Conservation (phyloP, 495 filamentous ascomycete genomes). For the Aspergillus avenaceus region DNA sequence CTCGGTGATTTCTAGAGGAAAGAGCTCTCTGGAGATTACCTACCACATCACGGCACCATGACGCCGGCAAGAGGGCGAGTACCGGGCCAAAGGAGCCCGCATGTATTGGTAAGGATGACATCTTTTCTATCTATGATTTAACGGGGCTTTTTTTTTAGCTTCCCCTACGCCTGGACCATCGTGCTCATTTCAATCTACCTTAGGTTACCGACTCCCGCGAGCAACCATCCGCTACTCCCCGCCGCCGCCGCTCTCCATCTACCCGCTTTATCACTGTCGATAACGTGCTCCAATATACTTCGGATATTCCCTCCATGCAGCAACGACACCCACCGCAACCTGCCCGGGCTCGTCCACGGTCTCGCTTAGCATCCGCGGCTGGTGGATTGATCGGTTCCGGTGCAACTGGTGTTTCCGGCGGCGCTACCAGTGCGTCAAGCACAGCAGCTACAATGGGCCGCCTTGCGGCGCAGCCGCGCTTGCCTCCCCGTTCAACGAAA, state of each 20-base stretch:
- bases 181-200: background rate
- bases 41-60: conserved; percentile 20
- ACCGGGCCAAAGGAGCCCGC: conserved; percentile 49
- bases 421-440: conserved; percentile 11
- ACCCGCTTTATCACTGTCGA: conserved; percentile 93
- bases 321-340: conserved; percentile 66
- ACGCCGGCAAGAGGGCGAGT: conserved; percentile 34
- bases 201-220: conserved; percentile 62
- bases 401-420: conserved; percentile 10
- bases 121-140: background rate
- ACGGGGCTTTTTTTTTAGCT: no score
- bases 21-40: no score
- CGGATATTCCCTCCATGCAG: conserved; percentile 93
- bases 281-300: conserved; percentile 89
- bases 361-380: conserved; percentile 38
- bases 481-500: conserved; percentile 85
- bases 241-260: conserved; percentile 39
- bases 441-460: conserved; percentile 29
- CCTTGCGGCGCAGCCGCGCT: conserved; percentile 60
- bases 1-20: background rate
- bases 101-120: conserved; percentile 46
- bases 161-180: conserved; percentile 4
- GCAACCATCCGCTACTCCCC: conserved; percentile 29
- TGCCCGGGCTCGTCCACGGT: conserved; percentile 47
- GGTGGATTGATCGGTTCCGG: conserved; percentile 27